phyloP scores from a whole-genome alignment of 257 asterid genomes.

The Nicotiana paniculata region DNA sequence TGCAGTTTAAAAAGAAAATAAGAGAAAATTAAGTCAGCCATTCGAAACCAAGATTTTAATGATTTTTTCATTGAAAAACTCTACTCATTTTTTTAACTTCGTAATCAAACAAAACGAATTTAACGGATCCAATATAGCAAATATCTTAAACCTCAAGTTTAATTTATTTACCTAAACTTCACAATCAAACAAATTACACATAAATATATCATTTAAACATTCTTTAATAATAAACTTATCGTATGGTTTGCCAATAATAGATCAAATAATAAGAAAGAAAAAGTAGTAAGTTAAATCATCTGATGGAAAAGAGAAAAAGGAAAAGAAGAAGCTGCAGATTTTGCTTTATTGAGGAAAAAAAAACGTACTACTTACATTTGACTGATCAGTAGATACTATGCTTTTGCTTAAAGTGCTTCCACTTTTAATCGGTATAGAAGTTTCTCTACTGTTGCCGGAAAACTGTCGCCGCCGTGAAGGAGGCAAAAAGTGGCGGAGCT shows the following conservation, averaged over 20 bases:
- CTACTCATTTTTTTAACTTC: not conserved
- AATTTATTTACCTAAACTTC: too few species aligned
- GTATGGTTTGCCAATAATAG: not conserved
- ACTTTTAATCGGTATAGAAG: not conserved
- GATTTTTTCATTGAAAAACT: not conserved
- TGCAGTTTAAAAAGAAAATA: too few species aligned
- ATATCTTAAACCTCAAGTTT: not conserved
- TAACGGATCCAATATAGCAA: not conserved
- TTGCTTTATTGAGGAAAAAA: not conserved
- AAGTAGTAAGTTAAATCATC: not conserved
- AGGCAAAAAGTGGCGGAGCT: not conserved
- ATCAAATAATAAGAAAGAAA: not conserved
- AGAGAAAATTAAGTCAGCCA: too few species aligned
- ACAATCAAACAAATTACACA: too few species aligned
- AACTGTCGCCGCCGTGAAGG: not conserved
- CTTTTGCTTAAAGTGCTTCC: not conserved
- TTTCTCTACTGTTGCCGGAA: not conserved
- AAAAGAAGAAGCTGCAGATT: not conserved
- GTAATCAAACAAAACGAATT: too few species aligned
- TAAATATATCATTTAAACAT: too few species aligned
- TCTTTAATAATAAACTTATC: not conserved
- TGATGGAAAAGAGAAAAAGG: not conserved
- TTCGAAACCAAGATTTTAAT: not conserved
- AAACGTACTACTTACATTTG: not conserved
- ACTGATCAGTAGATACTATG: not conserved